Evolutionary conservation across 371 early-diverging fungal genomes (phyloP).

Genomic region (Apophysomyces trapeziformis): DNA sequence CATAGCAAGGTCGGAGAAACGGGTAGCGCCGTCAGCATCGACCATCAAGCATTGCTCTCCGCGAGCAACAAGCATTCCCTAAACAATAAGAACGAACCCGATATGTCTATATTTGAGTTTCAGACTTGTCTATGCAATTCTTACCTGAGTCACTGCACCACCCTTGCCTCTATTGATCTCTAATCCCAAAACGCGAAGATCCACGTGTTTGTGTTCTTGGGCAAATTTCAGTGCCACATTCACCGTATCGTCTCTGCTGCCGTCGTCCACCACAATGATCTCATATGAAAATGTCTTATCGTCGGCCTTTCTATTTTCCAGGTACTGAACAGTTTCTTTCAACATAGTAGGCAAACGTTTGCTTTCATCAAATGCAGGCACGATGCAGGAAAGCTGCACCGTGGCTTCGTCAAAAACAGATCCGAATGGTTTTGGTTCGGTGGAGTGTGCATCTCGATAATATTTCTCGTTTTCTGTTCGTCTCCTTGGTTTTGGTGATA

Average conservation of each 20-base stretch:
- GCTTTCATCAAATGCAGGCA: constrained; percentile 94
- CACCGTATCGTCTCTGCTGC: constrained; percentile 79
- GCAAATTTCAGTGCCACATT: constrained; percentile 73
- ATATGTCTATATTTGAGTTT: not conserved
- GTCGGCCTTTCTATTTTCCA: constrained; percentile 49
- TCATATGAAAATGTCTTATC: constrained; percentile 71
- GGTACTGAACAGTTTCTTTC: constrained; percentile 73
- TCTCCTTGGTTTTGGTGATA: constrained; percentile 52
- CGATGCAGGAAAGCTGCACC: constrained; percentile 77
- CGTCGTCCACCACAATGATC: constrained; percentile 92
- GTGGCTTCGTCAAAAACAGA: constrained; percentile 52
- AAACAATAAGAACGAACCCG: not conserved
- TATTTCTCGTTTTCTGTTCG: constrained; percentile 59
- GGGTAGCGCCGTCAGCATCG: constrained; percentile 96
- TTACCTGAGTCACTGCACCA: constrained; percentile 91
- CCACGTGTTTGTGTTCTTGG: constrained; percentile 48
- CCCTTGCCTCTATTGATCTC: constrained; percentile 94
- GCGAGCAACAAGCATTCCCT: constrained; percentile 86
- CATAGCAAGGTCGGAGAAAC: constrained; percentile 79
- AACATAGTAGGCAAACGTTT: constrained; percentile 85
- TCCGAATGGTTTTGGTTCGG: constrained; percentile 35
- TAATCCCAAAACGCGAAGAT: constrained; percentile 78
- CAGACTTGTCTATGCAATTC: not conserved
- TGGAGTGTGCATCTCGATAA: constrained; percentile 45
- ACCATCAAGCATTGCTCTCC: constrained; percentile 87